Conservation (phyloP, 805 yeast species). For the Myxozyma neglecta region DNA sequence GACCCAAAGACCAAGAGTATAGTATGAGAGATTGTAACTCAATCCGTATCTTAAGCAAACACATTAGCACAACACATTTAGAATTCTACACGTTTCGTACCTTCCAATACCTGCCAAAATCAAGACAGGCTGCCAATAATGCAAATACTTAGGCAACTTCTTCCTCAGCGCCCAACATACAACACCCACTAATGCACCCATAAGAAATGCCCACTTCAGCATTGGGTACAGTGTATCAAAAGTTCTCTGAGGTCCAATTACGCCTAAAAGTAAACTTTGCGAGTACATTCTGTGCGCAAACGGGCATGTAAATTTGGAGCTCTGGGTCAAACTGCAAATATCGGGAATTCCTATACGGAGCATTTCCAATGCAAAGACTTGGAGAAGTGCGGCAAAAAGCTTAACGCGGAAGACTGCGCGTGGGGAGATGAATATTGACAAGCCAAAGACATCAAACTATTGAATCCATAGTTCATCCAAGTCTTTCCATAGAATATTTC, state of each 20-base stretch:
- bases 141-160: constrained; percentile 34
- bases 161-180: constrained; percentile 40
- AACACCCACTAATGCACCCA: constrained; percentile 53
- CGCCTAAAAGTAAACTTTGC: constrained; percentile 64
- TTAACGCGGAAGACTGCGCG: constrained; percentile 58
- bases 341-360: constrained; percentile 37
- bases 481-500: constrained; percentile 40
- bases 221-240: constrained; percentile 55
- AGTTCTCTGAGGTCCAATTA: constrained; percentile 61
- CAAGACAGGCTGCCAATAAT: constrained; percentile 64
- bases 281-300: constrained; percentile 50
- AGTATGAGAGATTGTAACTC: constrained; percentile 69
- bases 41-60: neutral
- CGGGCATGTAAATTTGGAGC: constrained; percentile 51
- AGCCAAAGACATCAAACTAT: constrained; percentile 52
- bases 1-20: constrained; percentile 66
- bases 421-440: constrained; percentile 65
- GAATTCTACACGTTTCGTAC: neutral
- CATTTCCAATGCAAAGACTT: constrained; percentile 46
- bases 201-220: constrained; percentile 57
- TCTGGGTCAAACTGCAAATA: constrained; percentile 48
- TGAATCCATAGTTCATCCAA: constrained; percentile 50
- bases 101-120: constrained; percentile 46
- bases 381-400: constrained; percentile 47
- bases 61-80: too few relatives aligned